Percentiles rank a stretch among this genome's conserved stretches.
These are phyloP conservation scores for Ceratonia siliqua DNA, from an alignment of 306 rosid genomes.

Conservation along the genomic window DNA sequence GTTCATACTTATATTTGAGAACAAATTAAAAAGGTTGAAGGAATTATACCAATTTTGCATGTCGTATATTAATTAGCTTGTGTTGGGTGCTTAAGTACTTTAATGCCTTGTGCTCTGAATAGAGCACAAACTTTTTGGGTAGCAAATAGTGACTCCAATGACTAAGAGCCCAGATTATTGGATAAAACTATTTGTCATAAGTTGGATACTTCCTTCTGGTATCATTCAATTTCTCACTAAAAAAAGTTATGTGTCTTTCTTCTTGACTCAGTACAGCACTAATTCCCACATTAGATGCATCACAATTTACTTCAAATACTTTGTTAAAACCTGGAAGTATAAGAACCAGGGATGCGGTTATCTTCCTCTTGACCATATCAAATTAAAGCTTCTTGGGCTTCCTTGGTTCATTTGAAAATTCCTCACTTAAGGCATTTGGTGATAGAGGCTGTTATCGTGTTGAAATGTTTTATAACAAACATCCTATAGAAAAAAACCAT, in stretches of 20 bases:
- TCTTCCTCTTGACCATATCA: not conserved
- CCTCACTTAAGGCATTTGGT: not conserved
- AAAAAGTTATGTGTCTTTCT: not conserved
- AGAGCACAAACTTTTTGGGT: too few species aligned
- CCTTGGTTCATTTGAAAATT: not conserved
- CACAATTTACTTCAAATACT: not conserved
- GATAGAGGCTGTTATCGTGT: not conserved
- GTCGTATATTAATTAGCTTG: too few species aligned
- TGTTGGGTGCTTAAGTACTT: too few species aligned
- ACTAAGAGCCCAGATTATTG: not conserved
- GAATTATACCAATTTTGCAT: too few species aligned
- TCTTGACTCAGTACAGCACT: not conserved
- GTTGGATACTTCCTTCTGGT: not conserved
- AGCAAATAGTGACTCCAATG: not conserved
- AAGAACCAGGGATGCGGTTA: not conserved
- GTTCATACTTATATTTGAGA: too few species aligned
- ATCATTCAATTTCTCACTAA: not conserved
- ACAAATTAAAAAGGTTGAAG: too few species aligned
- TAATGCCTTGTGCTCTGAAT: too few species aligned
- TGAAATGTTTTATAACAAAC: not conserved
- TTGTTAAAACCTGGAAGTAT: not conserved
- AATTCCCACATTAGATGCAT: not conserved
- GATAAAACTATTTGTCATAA: not conserved
- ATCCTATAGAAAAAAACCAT: not conserved
- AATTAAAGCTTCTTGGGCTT: not conserved